Evolutionary conservation across 306 rosid species (phyloP), one percentile per base, ranked within the genome.

Genomic region (Inga leiocalycina): DNA sequence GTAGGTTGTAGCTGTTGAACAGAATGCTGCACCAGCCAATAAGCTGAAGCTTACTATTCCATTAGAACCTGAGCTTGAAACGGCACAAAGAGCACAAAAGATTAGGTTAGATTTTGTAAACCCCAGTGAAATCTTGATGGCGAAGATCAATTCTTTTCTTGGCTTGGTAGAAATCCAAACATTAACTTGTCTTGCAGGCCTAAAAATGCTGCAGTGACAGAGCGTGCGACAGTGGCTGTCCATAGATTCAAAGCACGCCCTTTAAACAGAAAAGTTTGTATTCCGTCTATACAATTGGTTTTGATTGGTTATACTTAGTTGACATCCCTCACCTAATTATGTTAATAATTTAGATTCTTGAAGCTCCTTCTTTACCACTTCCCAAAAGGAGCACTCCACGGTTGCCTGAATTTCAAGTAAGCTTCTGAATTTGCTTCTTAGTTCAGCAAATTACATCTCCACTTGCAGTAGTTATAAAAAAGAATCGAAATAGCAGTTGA

Each of bases 401-500:
- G 78, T 77, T 91, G 87, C 99, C 99, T 8, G 98, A 91, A 68
- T 97, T 97, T 90, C 98, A 89, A 56, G 99, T 97, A 86, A 86
- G 98, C 84, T 81, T 75, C 84, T 78, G 69, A 16, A 45, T 74
- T 74, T 75, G 64, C 54, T 70, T 65, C 20, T 22, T 48, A 4
- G 77, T 59, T 78, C 44, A 34, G 79, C 34, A 59, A 32, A 3
- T 66, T 37, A 16, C 72, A 19, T 59, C 77, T 80, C 41, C 74
- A 59, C 49, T 51, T 80, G 69, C n/a, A 30, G 35, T 20, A 64
- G 17, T 71, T 68, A 24, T 44, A 17, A 79, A 43, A 59, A 54
- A 74, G 15, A 52, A 46, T 19, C 57, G 17, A 69, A 80, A 57
- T 66, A 27, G 69, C 32, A 30, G 39, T 62, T 48, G 72, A 24